Percentiles rank a stretch among this genome's conserved stretches.
phyloP scores from a whole-genome alignment of 768 basidiomycete genomes.

The Russula vinacea region DNA sequence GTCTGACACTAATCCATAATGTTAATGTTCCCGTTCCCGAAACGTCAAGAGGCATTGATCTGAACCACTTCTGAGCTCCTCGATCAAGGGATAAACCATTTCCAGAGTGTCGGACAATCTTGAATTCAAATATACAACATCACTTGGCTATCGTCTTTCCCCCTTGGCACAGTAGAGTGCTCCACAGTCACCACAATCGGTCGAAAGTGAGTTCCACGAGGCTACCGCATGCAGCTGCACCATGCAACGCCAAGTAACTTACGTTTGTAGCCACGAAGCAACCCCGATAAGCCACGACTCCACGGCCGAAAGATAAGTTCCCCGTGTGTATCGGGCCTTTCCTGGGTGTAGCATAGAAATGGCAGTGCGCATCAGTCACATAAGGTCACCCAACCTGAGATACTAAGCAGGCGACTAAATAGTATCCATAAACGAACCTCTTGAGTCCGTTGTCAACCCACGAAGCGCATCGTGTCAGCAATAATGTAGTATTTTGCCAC shows the following conservation, averaged over 20 bases:
- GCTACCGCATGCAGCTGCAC: conserved; percentile 7
- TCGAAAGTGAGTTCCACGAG: neutral
- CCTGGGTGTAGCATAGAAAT: conserved; percentile 8
- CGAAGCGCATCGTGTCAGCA: conserved; percentile 77
- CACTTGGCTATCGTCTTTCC: neutral
- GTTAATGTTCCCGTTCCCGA: neutral
- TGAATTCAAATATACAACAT: neutral
- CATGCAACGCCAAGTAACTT: neutral
- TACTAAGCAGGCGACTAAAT: neutral
- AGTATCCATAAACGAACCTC: neutral
- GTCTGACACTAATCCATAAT: neutral
- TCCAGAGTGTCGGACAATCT: neutral
- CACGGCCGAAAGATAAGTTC: neutral
- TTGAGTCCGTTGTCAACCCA: conserved; percentile 48
- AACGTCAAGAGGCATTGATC: neutral
- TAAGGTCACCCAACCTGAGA: neutral
- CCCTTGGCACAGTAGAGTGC: neutral
- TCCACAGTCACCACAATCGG: neutral
- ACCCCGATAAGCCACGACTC: conserved; percentile 2
- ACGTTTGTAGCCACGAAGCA: neutral
- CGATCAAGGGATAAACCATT: conserved; percentile 4
- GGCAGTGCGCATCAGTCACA: neutral
- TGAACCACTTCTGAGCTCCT: neutral
- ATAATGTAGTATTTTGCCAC: conserved; percentile 80
- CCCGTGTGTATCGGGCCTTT: neutral